These are phyloP conservation scores for Babesia bigemina DNA, from an alignment of 169 alveolate species.

Conservation along the genomic window DNA sequence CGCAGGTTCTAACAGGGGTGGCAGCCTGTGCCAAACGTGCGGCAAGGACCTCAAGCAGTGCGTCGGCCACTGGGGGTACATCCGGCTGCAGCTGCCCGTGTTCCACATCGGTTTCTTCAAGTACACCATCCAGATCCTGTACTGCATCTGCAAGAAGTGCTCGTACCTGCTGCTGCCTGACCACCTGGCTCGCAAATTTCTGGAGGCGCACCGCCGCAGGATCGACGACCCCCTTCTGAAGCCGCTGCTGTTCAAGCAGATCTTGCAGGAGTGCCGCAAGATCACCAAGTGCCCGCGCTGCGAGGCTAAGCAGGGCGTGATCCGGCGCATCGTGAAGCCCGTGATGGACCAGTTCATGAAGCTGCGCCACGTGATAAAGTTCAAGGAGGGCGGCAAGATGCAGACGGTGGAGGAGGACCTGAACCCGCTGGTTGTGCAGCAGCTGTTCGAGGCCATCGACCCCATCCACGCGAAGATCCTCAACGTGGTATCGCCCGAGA, in stretches of 20 bases:
- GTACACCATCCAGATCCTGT: conserved; percentile 87
- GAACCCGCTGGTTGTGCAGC: conserved; percentile 88
- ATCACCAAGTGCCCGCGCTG: conserved; percentile 83
- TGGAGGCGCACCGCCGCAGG: conserved; percentile 62
- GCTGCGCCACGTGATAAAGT: conserved; percentile 79
- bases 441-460: conserved; percentile 86
- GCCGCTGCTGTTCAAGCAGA: conserved; percentile 77
- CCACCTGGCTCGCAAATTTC: conserved; percentile 79
- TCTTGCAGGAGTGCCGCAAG: conserved; percentile 83
- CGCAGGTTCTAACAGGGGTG: conserved; percentile 71
- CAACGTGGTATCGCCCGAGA: conserved; percentile 91
- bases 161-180: conserved; percentile 83
- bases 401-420: conserved; percentile 85
- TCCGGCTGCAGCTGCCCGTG: conserved; percentile 94
- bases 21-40: conserved; percentile 89
- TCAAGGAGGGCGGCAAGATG: conserved; percentile 78
- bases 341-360: conserved; percentile 87
- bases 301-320: conserved; percentile 83
- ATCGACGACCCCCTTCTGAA: conserved; percentile 76
- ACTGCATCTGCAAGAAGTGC: conserved; percentile 92
- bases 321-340: conserved; percentile 82
- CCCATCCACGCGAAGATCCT: conserved; percentile 90
- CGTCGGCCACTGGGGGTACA: conserved; percentile 98
- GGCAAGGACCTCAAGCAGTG: conserved; percentile 86
- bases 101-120: conserved; percentile 97